These are phyloP conservation scores for Phytophthora rubi DNA, from an alignment of 352 stramenopile species.

Conservation along the genomic window DNA sequence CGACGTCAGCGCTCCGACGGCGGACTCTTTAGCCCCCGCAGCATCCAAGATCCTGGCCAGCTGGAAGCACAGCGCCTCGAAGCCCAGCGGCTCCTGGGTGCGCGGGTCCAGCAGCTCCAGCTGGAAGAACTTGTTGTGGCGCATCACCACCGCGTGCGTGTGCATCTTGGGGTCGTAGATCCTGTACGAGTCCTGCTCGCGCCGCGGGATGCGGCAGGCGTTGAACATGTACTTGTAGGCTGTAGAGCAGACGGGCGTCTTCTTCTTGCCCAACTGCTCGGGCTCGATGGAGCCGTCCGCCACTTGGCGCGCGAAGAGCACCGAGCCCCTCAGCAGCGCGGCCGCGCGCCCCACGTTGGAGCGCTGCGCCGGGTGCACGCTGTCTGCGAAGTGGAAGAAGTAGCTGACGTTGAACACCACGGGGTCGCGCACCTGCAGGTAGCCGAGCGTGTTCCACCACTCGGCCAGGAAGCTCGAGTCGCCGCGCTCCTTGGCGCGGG, in stretches of 20 bases:
- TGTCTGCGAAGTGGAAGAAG: constrained; percentile 88
- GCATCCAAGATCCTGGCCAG: constrained; percentile 57
- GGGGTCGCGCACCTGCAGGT: constrained; percentile 79
- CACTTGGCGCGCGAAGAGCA: constrained; percentile 92
- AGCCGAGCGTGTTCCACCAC: constrained; percentile 85
- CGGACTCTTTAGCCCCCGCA: constrained; percentile 57
- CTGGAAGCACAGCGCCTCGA: constrained; percentile 67
- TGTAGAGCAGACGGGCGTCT: constrained; percentile 92
- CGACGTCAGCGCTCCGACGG: constrained; percentile 72
- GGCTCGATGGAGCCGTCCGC: constrained; percentile 82
- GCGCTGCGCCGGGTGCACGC: constrained; percentile 59
- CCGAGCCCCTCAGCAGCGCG: constrained; percentile 83
- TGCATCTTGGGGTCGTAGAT: constrained; percentile 91
- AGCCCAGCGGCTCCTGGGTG: constrained; percentile 48
- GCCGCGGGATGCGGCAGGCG: constrained; percentile 91
- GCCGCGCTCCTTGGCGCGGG: constrained; percentile 54
- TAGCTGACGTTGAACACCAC: constrained; percentile 92
- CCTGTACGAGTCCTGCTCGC: constrained; percentile 74
- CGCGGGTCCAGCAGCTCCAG: constrained; percentile 57
- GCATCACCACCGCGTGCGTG: constrained; percentile 92
- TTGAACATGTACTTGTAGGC: constrained; percentile 97
- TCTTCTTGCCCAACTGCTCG: constrained; percentile 90
- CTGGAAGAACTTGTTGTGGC: constrained; percentile 80
- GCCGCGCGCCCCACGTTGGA: constrained; percentile 77
- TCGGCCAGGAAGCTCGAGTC: constrained; percentile 79